Evolutionary conservation across 1,284 basidiomycete species (phyloP), one percentile per base, ranked within the genome.

Genomic region (Ganoderma leucocontextum): DNA sequence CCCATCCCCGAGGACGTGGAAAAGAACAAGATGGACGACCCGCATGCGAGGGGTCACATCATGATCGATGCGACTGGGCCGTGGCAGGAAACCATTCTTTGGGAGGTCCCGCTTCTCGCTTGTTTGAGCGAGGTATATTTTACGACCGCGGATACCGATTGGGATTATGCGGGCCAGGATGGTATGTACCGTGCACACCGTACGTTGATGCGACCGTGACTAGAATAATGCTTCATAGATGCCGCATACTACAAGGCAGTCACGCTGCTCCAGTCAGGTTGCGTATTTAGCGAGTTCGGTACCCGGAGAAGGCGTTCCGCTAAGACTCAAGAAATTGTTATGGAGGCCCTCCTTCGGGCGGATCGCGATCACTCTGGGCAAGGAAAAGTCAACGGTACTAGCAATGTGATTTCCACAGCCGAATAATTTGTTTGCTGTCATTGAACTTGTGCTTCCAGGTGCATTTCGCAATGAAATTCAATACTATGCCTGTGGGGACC

Each of bases 61-160:
- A 88, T 92, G 64, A 91, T 99, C 69, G 86, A 88, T 67, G 89
- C 91, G 12, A 77, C 78, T 38, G 97, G 97, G 0, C 85, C 86
- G 4, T 99, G 98, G 97, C 82, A 83, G 0, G 95, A 98, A 72
- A 90, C 94, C 8, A 98, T 99, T 69, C 82, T 98, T 22, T 99
- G 98, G 90, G 97, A 99, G 81, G 96, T 99, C 0, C 96, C 95
- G 1, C 84, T 98, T 59, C 96, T 98, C 95, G 91, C 95, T 10
- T 92, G 91, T 73, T 83, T 96, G 60, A 94, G 94, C 80, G 90
- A 95, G 81, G 87, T 87, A 35, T 93, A 92, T 80, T 95, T 94
- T 77, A 80, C 77, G 25, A 84, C 86, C 15, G 90, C 91, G 25
- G 90, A 91, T 74, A 92, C 84, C 0, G 90, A 95, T 74, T 99